Evolutionary conservation across 73 alveolate genomes (phyloP).

Genomic region (Uronychia binucleata): DNA sequence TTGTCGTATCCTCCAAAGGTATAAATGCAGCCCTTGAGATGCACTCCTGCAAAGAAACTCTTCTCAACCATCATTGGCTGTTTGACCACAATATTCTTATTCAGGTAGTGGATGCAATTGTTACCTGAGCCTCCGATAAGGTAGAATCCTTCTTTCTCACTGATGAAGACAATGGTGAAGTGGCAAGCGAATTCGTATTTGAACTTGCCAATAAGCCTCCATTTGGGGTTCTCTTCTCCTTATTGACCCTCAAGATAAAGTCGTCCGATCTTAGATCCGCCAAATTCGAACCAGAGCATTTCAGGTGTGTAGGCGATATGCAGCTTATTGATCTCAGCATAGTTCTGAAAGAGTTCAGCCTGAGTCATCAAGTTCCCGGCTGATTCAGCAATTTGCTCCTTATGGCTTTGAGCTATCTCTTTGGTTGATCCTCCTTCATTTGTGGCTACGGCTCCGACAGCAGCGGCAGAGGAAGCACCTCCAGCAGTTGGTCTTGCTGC

Average conservation of each 20-base stretch:
- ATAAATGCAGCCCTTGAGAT: slow-evolving; percentile 72
- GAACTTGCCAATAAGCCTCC: slow-evolving; percentile 91
- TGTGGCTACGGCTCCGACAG: slow-evolving; percentile 4
- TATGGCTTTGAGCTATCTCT: neutral
- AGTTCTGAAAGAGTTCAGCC: slow-evolving; percentile 55
- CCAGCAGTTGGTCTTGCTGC: slow-evolving; percentile 24
- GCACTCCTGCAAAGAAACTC: slow-evolving; percentile 85
- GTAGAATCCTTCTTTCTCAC: slow-evolving; percentile 82
- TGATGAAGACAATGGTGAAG: slow-evolving; percentile 80
- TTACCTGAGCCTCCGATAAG: slow-evolving; percentile 91
- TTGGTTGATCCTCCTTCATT: slow-evolving; percentile 4
- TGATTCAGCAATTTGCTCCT: slow-evolving; percentile 15
- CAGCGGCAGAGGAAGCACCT: slow-evolving; percentile 39
- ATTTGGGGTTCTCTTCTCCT: slow-evolving; percentile 80
- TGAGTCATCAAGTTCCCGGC: slow-evolving; percentile 54
- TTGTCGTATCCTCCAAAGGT: slow-evolving; percentile 97
- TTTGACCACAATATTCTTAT: slow-evolving; percentile 72
- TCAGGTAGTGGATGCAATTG: slow-evolving; percentile 77
- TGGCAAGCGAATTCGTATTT: slow-evolving; percentile 90
- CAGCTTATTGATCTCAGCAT: slow-evolving; percentile 62
- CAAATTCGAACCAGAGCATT: slow-evolving; percentile 95
- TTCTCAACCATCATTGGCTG: slow-evolving; percentile 84
- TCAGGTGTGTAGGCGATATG: slow-evolving; percentile 45
- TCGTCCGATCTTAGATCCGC: slow-evolving; percentile 93
- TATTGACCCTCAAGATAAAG: slow-evolving; percentile 66